These are phyloP conservation scores for Suillus alpinus DNA, from an alignment of 768 basidiomycete genomes.

Conservation along the genomic window DNA sequence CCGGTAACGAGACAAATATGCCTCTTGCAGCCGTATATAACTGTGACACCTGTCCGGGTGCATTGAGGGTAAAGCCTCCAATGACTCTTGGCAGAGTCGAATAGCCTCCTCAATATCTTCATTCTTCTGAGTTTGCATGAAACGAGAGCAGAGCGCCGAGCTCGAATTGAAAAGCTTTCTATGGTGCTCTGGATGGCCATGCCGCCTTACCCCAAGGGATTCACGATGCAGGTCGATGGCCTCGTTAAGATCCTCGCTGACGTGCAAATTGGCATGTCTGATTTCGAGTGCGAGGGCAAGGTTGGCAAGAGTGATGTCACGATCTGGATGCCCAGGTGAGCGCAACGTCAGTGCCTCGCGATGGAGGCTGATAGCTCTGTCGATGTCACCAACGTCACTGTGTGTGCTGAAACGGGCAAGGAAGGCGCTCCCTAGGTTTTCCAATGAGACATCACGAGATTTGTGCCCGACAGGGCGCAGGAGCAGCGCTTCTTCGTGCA, in stretches of 20 bases:
- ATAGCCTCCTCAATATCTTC: neutral
- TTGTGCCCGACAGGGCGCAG: conserved; percentile 6
- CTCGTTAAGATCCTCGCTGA: conserved; percentile 12
- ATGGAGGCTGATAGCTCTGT: conserved; percentile 12
- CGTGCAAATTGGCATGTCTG: conserved; percentile 8
- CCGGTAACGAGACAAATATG: neutral
- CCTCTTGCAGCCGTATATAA: no score
- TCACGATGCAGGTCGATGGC: conserved; percentile 8
- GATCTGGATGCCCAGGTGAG: conserved; percentile 1
- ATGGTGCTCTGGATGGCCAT: conserved; percentile 9
- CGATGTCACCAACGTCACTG: conserved; percentile 11
- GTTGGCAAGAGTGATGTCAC: conserved; percentile 6
- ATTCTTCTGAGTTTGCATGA: neutral
- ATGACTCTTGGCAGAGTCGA: neutral
- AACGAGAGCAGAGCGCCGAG: neutral
- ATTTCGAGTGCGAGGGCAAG: conserved; percentile 12
- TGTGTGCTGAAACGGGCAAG: conserved; percentile 2
- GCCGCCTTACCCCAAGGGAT: conserved; percentile 9
- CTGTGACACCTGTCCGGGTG: neutral
- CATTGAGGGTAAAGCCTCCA: neutral
- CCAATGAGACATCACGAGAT: neutral
- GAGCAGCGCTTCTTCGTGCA: neutral
- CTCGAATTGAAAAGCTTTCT: conserved; percentile 6
- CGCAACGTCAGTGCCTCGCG: neutral
- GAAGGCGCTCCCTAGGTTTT: conserved; percentile 14